Base-by-base conservation (phyloP, 108 stramenopile species). In the Cylindrotheca fusiformis region DNA sequence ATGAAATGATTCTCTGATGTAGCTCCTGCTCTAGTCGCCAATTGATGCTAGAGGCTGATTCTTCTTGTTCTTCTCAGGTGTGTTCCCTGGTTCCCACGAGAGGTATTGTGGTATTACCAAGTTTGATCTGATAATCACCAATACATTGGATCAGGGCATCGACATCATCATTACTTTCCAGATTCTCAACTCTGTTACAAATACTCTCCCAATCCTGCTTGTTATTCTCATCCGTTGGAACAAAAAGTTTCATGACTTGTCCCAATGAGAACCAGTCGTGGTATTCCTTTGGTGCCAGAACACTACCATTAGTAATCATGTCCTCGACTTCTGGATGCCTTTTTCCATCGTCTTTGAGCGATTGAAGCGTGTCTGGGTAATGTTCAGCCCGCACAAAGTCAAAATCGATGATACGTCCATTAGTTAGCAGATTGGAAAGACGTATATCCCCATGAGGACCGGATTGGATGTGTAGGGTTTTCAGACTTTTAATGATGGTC, bases 161-260 rank as follows among this genome's bases (percentile, higher is more conserved):
- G n/a, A n/a, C n/a, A n/a, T n/a, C n/a, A n/a, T n/a, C n/a, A n/a
- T n/a, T n/a, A n/a, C n/a, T n/a, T n/a, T n/a, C n/a, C n/a, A n/a
- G n/a, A n/a, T n/a, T n/a, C n/a, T n/a, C n/a, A n/a, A n/a, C n/a
- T n/a, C n/a, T 14, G 44, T 10, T 17, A 14, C 10, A 45, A 45
- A 45, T 10, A 10, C 10, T 45, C 17, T 45, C 17, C 44, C 44
- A 10, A 45, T 17, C 44, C 10, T 45, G 44, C 12, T 10, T 17
- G 12, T 14, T 17, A 17, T 45, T 14, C 19, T 52, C n/a, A n/a
- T n/a, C n/a, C n/a, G n/a, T n/a, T n/a, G n/a, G n/a, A n/a, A 20
- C 19, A 52, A 52, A 52, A 14, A 52, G 21, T 19, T 12, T 52
- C 51, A 52, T 52, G 10, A 52, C 51, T 20, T 12, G 18, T 52